phyloP scores from a whole-genome alignment of 139 green algal genomes.

The Chlorokybus atmophyticus region DNA sequence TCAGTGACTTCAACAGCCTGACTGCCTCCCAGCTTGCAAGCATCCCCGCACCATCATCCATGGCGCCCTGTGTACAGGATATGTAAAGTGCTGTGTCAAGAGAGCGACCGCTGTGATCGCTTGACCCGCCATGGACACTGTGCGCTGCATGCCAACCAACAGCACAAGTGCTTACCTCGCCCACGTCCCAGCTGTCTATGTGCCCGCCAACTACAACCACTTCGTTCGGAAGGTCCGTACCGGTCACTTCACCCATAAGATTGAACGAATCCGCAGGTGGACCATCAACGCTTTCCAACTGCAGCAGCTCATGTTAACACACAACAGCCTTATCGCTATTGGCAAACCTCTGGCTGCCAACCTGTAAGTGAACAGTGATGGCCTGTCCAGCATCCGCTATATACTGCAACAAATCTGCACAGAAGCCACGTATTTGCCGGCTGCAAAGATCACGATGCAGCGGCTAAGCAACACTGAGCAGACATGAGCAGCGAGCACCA shows the following conservation, averaged over 20 bases:
- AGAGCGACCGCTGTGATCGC: background rate
- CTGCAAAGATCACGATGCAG: too few species aligned
- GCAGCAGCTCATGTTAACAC: background rate
- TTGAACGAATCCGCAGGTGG: conserved; percentile 1
- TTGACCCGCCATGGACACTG: background rate
- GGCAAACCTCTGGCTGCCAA: background rate
- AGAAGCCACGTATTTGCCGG: too few species aligned
- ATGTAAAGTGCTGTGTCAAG: background rate
- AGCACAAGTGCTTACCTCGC: conserved; percentile 12
- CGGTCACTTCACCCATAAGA: conserved; percentile 7
- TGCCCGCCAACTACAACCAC: conserved; percentile 7
- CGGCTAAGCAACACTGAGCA: too few species aligned
- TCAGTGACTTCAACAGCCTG: conserved; percentile 4
- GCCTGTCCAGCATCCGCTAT: background rate
- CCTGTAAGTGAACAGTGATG: background rate
- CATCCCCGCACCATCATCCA: conserved; percentile 10
- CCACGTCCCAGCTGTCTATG: conserved; percentile 14
- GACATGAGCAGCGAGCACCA: too few species aligned
- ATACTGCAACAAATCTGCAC: conserved; percentile 12
- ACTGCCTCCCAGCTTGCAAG: conserved; percentile 11
- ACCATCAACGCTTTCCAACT: conserved; percentile 2
- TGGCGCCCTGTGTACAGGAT: conserved; percentile 5
- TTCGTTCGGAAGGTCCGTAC: background rate
- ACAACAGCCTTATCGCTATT: background rate
- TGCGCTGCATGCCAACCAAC: too few species aligned